Base-by-base conservation (phyloP, 148 eudicot species). In the Spergularia bocconei region DNA sequence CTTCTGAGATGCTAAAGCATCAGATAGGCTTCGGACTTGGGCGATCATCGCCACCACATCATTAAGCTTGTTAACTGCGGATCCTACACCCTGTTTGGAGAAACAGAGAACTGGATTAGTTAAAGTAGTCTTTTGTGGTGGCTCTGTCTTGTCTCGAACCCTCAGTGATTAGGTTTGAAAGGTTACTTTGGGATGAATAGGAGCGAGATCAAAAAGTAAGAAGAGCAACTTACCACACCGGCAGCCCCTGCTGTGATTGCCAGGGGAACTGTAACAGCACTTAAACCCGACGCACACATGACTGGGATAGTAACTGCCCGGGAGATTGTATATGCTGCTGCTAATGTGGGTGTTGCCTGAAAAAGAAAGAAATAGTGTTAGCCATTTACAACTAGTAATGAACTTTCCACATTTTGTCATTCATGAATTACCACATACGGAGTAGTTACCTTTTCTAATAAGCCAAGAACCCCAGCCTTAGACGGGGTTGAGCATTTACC, bases 171-270 rank as follows among this genome's bases (percentile, higher is more conserved):
- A 39, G 44, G 19, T 5, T 17, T 7, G 16, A 19, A n/a, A 29
- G 41, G 17, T 29, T 62, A 17, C 13, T 63, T 4, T 2, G 15
- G 8, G 14, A 4, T 15, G 67, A 14, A n/a, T 44, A 33, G 5
- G 47, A 36, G 19, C 36, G 47, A 68, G 57, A 20, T 51, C 3
- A 13, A 63, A 69, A 25, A 20, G 33, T 23, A 15, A 14, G 69
- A 67, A 61, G 47, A 41, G 21, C 19, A 21, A 67, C 89, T 55
- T 84, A 93, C 98, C 85, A 93, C 98, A 60, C 98, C 98, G 44
- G 98, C 87, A 54, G 98, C 98, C 23, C 98, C 98, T 16, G 98
- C 93, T 15, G 97, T 79, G 74, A 91, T 87, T 1, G 98, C 98
- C 90, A 93, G 87, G 58, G 98, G 97, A 57, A 85, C 98, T 59